phyloP scores from a whole-genome alignment of 2,329 filamentous ascomycete species.

The Cucurbitaria berberidis region DNA sequence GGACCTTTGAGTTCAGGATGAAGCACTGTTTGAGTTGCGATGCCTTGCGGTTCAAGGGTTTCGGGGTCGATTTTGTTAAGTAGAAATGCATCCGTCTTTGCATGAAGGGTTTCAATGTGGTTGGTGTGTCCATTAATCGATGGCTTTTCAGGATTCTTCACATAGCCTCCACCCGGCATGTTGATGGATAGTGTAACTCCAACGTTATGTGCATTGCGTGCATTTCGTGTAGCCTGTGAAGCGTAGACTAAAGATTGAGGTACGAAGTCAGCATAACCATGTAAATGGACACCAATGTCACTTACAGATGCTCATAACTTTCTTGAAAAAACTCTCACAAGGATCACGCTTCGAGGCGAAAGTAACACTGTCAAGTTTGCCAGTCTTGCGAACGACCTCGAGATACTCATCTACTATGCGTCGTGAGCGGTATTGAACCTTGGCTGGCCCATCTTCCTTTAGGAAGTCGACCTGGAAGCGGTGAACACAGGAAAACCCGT shows the following conservation, averaged over 20 bases:
- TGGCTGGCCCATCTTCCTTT: constrained; percentile 36
- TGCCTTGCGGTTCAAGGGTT: constrained; percentile 74
- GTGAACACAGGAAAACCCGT: constrained; percentile 74
- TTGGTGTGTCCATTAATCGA: constrained; percentile 36
- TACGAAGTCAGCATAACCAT: too few species aligned
- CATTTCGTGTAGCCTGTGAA: too few species aligned
- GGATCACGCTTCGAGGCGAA: constrained; percentile 78
- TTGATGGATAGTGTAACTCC: constrained; percentile 71
- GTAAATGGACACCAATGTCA: too few species aligned
- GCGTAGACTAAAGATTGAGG: too few species aligned
- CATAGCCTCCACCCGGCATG: constrained; percentile 59
- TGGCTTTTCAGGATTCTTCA: constrained; percentile 11
- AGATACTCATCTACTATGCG: constrained; percentile 70
- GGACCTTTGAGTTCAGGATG: constrained; percentile 73
- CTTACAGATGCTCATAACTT: constrained; percentile 71
- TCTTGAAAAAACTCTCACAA: constrained; percentile 74
- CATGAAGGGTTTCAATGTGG: constrained; percentile 60
- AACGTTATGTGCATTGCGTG: constrained; percentile 59
- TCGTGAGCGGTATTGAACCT: constrained; percentile 74
- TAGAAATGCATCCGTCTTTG: constrained; percentile 63
- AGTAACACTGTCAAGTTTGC: constrained; percentile 62
- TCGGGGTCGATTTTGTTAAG: constrained; percentile 70
- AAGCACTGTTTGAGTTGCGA: constrained; percentile 65
- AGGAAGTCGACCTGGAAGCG: constrained; percentile 70
- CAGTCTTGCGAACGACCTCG: constrained; percentile 65